These are phyloP conservation scores for Eucalyptus cladocalyx DNA, from an alignment of 345 rosid species.

Conservation along the genomic window DNA sequence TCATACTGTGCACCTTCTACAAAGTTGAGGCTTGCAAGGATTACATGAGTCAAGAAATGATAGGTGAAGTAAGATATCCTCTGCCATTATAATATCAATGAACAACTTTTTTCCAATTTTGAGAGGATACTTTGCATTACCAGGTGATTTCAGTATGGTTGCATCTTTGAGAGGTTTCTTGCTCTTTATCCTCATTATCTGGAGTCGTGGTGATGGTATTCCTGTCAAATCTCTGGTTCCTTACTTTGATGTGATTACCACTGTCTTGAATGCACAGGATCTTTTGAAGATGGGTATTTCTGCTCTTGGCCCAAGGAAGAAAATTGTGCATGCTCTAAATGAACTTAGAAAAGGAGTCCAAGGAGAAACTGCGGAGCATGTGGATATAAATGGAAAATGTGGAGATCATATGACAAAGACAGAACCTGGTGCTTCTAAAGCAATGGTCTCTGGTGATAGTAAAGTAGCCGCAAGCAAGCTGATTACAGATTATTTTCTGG, in stretches of 20 bases:
- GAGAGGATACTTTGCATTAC: not conserved
- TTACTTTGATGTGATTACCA: not conserved
- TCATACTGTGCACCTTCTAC: not conserved
- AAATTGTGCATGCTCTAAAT: slow-evolving; percentile 62
- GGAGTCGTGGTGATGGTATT: not conserved
- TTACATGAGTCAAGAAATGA: not conserved
- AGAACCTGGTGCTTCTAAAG: slow-evolving; percentile 16
- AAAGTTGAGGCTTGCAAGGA: not conserved
- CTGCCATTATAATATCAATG: not conserved
- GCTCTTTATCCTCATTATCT: not conserved
- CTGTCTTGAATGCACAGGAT: slow-evolving; percentile 29
- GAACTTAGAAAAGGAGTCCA: slow-evolving; percentile 27
- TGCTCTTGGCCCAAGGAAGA: slow-evolving; percentile 92
- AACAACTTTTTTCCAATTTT: not conserved
- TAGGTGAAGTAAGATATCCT: not conserved
- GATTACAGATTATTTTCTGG: slow-evolving; percentile 80
- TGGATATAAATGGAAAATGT: slow-evolving; percentile 2
- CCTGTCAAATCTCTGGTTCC: not conserved
- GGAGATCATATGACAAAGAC: slow-evolving; percentile 10
- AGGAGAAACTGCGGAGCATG: slow-evolving; percentile 4
- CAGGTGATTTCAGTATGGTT: not conserved
- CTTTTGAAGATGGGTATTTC: slow-evolving; percentile 64
- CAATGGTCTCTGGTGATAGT: slow-evolving; percentile 17
- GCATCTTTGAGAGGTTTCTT: not conserved
- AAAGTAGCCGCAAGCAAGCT: slow-evolving; percentile 49